Evolutionary conservation across 2,329 filamentous ascomycete species (phyloP), one percentile per base, ranked within the genome.

Genomic region (Trichophyton rubrum): DNA sequence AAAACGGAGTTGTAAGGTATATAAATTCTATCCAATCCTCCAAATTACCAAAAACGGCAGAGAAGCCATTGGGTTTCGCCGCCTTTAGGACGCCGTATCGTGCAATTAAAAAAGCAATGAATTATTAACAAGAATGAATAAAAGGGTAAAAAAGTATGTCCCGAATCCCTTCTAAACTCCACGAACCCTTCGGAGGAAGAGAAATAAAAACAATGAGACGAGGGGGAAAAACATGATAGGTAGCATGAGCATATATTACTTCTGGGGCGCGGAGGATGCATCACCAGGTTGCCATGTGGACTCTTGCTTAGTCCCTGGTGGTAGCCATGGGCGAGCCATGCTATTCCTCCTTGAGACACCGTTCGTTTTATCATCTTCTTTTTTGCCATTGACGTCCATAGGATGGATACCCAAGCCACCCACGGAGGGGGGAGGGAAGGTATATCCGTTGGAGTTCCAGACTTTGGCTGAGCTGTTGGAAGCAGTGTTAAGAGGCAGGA

Each of bases 221-320:
- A 53, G 13, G 5, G 9, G 33, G 24, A 27, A 30, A 2, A 13
- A 53, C 15, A 53, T 33, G 22, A 33, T 53, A 30, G 49, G 49
- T 33, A 53, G 49, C 49, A 15, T 53, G 49, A 53, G 13, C 22
- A 30, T 53, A 59, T 51, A 47, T 51, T 47, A 35, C 15, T 47
- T 47, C 43, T 59, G 45, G 35, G 64, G 67, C 60, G 66, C 62
- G 60, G 62, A 64, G 38, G 66, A 60, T 51, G 67, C 66, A 66
- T 83, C 80, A 60, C 71, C 74, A 27, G 71, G 70, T 64, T 77
- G 78, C 91, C 90, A 96, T 1, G 89, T 95, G 58, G 90, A 87
- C 71, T 95, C 88, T 71, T 92, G 88, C 69, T 84, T 90, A 1
- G 89, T 95, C 6, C 90, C 89, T 0, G 87, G 86, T 17, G 87